Conservation (phyloP, 2,329 filamentous ascomycete species). For the Colletotrichum cereale region DNA sequence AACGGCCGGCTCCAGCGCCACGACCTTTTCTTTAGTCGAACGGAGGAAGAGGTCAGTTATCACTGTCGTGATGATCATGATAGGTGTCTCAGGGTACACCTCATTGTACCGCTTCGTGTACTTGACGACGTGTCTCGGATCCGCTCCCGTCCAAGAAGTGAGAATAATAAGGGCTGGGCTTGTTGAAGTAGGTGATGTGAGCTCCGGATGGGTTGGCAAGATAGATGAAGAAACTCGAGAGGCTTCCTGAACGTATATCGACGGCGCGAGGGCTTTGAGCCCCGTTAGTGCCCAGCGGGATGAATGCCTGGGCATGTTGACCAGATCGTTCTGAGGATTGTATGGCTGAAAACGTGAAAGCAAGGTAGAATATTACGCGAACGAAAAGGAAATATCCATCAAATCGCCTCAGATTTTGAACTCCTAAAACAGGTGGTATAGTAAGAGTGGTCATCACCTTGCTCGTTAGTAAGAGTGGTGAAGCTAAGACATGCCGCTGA, state of each 20-base stretch:
- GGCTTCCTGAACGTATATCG: background rate
- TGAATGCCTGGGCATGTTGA: background rate
- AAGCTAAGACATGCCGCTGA: too few species aligned
- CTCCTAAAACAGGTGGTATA: too few species aligned
- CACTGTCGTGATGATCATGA: slow-evolving; percentile 10
- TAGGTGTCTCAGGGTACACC: background rate
- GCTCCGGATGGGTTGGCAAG: background rate
- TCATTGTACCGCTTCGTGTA: slow-evolving; percentile 9
- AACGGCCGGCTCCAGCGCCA: background rate
- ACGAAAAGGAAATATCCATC: too few species aligned
- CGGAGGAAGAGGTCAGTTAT: slow-evolving; percentile 15
- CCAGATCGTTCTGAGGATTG: too few species aligned
- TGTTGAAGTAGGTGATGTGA: too few species aligned
- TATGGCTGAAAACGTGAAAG: too few species aligned
- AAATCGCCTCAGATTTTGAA: too few species aligned
- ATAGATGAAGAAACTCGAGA: background rate
- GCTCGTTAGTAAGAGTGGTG: too few species aligned
- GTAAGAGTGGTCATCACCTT: too few species aligned
- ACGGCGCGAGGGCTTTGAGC: slow-evolving; percentile 1
- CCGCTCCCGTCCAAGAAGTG: slow-evolving; percentile 18
- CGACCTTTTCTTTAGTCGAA: slow-evolving; percentile 9
- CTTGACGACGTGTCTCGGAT: slow-evolving; percentile 14
- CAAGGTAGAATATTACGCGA: too few species aligned
- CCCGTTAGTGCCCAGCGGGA: background rate
- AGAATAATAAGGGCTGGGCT: background rate